A percentile compares a stretch with the other conserved stretches of the same genome.
Evolutionary conservation across 2,329 filamentous ascomycete genomes (phyloP).

Genomic region (Aspergillus sp.): DNA sequence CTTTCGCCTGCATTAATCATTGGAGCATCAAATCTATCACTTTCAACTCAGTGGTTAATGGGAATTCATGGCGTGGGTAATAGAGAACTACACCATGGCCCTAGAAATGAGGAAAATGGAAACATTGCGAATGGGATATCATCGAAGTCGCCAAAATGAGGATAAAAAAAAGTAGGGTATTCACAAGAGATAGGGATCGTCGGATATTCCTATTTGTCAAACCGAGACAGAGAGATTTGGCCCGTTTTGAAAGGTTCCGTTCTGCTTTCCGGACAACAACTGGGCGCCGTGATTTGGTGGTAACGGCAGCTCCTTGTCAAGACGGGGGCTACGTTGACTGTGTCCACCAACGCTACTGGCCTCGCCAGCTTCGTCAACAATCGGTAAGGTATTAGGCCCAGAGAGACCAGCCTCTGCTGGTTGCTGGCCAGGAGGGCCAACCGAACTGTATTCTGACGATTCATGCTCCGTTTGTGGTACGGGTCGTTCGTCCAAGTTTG

Average conservation of each 20-base stretch:
- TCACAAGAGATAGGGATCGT: background rate
- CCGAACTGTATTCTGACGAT: constrained; percentile 59
- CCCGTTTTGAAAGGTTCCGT: constrained; percentile 17
- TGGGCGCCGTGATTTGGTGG: constrained; percentile 20
- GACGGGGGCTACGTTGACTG: constrained; percentile 50
- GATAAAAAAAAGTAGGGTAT: background rate
- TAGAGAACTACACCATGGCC: constrained; percentile 13
- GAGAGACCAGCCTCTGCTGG: constrained; percentile 57
- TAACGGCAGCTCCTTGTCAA: constrained; percentile 34
- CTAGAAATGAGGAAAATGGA: constrained; percentile 15
- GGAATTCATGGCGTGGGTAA: constrained; percentile 18
- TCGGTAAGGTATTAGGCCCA: constrained; percentile 63
- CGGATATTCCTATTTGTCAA: constrained; percentile 1
- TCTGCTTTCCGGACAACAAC: constrained; percentile 24
- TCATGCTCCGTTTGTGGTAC: constrained; percentile 62
- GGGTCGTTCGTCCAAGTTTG: constrained; percentile 52
- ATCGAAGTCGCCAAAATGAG: constrained; percentile 18
- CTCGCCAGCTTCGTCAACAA: constrained; percentile 89
- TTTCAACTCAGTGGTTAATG: constrained; percentile 13
- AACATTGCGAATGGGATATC: constrained; percentile 22
- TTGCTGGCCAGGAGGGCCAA: constrained; percentile 61
- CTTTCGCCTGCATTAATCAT: constrained; percentile 33
- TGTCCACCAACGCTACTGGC: constrained; percentile 64
- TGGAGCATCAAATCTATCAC: constrained; percentile 29
- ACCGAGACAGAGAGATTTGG: constrained; percentile 6